Percentiles rank a stretch among this genome's conserved stretches.
Evolutionary conservation across 306 rosid species (phyloP).

Genomic region (Fragaria vesca): DNA sequence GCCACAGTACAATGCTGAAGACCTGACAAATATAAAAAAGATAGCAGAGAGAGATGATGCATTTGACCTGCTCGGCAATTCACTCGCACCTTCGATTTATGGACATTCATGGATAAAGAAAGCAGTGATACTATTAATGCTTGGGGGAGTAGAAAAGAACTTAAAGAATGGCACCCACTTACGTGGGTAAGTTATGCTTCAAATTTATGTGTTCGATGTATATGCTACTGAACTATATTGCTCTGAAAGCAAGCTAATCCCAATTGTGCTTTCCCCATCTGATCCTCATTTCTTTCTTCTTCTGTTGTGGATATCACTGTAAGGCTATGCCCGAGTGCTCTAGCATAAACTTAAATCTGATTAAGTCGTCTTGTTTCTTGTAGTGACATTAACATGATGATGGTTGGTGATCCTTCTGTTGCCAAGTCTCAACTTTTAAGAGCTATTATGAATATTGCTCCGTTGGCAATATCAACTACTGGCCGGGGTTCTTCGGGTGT

Average conservation of each 20-base stretch:
- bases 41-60: conserved; percentile 86
- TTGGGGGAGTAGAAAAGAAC: conserved; percentile 96
- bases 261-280: neutral
- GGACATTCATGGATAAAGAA: conserved; percentile 98
- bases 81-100: conserved; percentile 95
- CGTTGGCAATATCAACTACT: conserved; percentile 94
- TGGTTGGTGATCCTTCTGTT: conserved; percentile 99
- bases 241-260: neutral
- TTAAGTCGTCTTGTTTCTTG: conserved; percentile 28
- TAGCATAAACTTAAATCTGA: conserved; percentile 11
- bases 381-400: conserved; percentile 99
- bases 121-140: conserved; percentile 92
- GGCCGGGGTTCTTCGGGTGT: conserved; percentile 99
- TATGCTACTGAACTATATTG: conserved; percentile 15
- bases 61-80: conserved; percentile 88
- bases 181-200: conserved; percentile 71
- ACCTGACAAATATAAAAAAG: conserved; percentile 70
- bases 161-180: conserved; percentile 94
- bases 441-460: conserved; percentile 94
- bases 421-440: conserved; percentile 97
- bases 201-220: conserved; percentile 10
- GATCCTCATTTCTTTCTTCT: neutral
- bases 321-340: neutral
- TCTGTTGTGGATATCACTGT: neutral
- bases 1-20: conserved; percentile 76